These are phyloP conservation scores for Aspergillus piperis DNA, from an alignment of 2,329 filamentous ascomycete genomes.

Conservation along the genomic window DNA sequence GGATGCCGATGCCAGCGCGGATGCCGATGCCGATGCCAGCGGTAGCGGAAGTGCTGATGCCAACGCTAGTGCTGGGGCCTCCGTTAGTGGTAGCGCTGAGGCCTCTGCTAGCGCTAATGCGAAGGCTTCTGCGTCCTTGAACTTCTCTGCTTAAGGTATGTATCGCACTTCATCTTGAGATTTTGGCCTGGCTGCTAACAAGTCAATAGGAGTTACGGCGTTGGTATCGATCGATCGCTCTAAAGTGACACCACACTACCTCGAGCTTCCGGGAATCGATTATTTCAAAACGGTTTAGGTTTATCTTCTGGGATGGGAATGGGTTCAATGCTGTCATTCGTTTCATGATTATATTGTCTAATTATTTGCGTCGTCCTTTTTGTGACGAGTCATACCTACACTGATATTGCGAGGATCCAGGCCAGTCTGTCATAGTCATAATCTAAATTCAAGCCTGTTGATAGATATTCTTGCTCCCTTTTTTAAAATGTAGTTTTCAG, in stretches of 20 bases:
- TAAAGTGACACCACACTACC: background rate
- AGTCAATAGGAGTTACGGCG: background rate
- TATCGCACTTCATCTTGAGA: background rate
- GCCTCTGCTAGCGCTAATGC: conserved; percentile 12
- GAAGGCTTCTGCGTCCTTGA: conserved; percentile 4
- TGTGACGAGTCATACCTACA: background rate
- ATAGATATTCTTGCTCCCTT: background rate
- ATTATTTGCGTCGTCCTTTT: background rate
- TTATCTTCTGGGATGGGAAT: background rate
- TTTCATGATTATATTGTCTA: background rate
- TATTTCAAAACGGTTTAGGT: background rate
- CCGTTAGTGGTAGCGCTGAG: conserved; percentile 1
- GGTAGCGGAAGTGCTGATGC: background rate
- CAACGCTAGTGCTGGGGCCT: conserved; percentile 2
- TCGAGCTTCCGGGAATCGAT: background rate
- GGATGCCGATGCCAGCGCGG: background rate
- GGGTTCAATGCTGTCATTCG: background rate
- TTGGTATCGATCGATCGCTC: background rate
- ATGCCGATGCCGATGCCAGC: conserved; percentile 1
- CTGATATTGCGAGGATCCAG: background rate
- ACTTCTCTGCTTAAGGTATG: background rate
- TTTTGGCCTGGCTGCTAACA: background rate
- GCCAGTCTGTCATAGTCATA: background rate
- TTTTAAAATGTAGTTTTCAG: background rate
- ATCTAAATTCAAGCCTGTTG: background rate